Base-by-base conservation (phyloP, 108 stramenopile genomes). In the Skeletonema menzelii region DNA sequence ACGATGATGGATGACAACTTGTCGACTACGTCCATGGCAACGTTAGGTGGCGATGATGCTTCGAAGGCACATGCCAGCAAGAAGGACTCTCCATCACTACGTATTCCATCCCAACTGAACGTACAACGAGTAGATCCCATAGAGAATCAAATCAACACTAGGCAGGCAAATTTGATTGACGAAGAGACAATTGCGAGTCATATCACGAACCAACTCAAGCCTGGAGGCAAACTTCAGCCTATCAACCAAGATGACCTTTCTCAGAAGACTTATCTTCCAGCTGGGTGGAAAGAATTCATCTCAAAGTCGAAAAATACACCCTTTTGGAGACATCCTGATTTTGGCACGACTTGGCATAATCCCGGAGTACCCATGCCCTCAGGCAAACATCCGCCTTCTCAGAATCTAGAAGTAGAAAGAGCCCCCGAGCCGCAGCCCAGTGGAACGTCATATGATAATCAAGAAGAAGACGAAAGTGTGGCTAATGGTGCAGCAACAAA, bases 261-360 rank as follows among this genome's bases (percentile, higher is more conserved):
- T 28, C 47, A 35, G n/a, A 27, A 27, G 24, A 49, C 35, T 24
- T 65, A 59, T 38, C 84, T 95, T n/a, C 93, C 93, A 13, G 82
- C 91, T 3, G 93, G 93, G 35, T 95, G 90, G 89, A 80, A 60
- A 53, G 74, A 88, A 11, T 47, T 65, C 28, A 67, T 89, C 35
- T 95, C 93, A 10, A 79, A 85, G 63, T 72, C 80, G 5, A 83
- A 80, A 46, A 72, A 86, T 11, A 84, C 76, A 22, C 89, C 88
- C 14, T 89, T 77, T 59, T 95, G 90, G 47, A 46, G 68, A 2
- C 93, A 92, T 30, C 91, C 93, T 3, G 93, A 95, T 56, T 78
- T 77, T 59, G 88, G 88, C 32, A 42, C 76, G 4, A 88, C 91
- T 8, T 95, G 86, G 85, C 77, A 88, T 59, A 85, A 86, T 37